Evolutionary conservation across 306 rosid species (phyloP).

Genomic region (Amphicarpaea edgeworthii): DNA sequence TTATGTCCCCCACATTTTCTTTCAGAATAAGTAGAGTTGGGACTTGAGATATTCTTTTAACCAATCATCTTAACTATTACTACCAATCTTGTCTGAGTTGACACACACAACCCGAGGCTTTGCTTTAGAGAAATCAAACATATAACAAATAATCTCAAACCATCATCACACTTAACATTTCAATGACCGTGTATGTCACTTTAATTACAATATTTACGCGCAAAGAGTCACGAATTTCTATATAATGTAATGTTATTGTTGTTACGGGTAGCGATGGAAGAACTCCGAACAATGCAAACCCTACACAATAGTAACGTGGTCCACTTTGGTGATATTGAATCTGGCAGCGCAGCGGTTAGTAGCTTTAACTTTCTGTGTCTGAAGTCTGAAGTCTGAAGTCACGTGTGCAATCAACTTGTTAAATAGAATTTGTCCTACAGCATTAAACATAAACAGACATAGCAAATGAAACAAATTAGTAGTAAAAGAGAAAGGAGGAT

Average conservation of each 20-base stretch:
- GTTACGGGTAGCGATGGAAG: neutral
- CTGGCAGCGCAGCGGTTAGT: slow-evolving; percentile 36
- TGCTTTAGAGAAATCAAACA: no score
- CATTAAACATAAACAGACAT: slow-evolving; percentile 3
- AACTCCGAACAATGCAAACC: no score
- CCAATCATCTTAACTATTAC: no score
- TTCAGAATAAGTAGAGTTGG: no score
- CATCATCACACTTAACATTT: neutral
- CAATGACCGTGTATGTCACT: neutral
- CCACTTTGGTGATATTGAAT: slow-evolving; percentile 25
- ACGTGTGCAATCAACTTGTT: slow-evolving; percentile 28
- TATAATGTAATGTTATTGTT: no score
- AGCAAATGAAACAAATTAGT: slow-evolving; percentile 17
- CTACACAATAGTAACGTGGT: slow-evolving; percentile 36
- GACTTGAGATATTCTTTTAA: no score
- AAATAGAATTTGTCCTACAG: slow-evolving; percentile 29
- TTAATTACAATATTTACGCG: neutral
- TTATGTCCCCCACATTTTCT: no score
- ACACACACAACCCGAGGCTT: no score
- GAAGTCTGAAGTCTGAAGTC: slow-evolving; percentile 38
- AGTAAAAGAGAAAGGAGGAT: neutral
- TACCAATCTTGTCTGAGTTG: no score
- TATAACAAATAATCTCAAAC: no score
- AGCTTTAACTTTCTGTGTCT: slow-evolving; percentile 35
- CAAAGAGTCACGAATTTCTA: slow-evolving; percentile 3